Evolutionary conservation across 805 yeast species (phyloP).

Genomic region (Wickerhamiella sergipiensis): DNA sequence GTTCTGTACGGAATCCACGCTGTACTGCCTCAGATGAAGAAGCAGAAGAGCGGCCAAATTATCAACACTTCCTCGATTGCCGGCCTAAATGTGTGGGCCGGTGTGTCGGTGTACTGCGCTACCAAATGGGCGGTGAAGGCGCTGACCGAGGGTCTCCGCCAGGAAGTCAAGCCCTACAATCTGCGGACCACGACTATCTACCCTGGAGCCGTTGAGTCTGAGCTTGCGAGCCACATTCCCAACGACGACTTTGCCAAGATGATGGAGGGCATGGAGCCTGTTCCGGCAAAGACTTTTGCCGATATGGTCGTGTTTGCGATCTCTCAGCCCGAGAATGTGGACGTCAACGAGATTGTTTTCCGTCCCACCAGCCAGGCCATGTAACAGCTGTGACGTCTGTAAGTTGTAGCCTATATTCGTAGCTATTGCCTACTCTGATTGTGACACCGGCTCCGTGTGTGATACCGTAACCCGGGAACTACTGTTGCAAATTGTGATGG

Average conservation of each 20-base stretch:
- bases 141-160: slow-evolving; percentile 45
- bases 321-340: slow-evolving; percentile 1
- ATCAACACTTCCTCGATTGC: slow-evolving; percentile 53
- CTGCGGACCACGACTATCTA: slow-evolving; percentile 55
- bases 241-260: neutral
- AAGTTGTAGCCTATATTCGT: too few species aligned
- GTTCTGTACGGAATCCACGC: slow-evolving; percentile 69
- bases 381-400: neutral
- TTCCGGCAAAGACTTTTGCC: neutral
- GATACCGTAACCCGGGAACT: too few species aligned
- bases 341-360: slow-evolving; percentile 1
- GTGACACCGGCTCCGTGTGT: too few species aligned
- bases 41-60: slow-evolving; percentile 46
- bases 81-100: slow-evolving; percentile 50
- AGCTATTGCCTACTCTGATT: too few species aligned
- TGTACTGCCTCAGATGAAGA: slow-evolving; percentile 52
- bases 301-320: neutral
- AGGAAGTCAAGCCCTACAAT: slow-evolving; percentile 54
- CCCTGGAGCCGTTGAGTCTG: slow-evolving; percentile 69
- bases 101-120: slow-evolving; percentile 52
- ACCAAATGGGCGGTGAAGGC: slow-evolving; percentile 47
- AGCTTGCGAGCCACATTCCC: slow-evolving; percentile 26
- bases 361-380: neutral
- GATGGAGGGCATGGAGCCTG: neutral
- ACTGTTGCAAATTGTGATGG: too few species aligned